Base-by-base conservation (phyloP, 2,329 filamentous ascomycete genomes). In the Colletotrichum kahawae region DNA sequence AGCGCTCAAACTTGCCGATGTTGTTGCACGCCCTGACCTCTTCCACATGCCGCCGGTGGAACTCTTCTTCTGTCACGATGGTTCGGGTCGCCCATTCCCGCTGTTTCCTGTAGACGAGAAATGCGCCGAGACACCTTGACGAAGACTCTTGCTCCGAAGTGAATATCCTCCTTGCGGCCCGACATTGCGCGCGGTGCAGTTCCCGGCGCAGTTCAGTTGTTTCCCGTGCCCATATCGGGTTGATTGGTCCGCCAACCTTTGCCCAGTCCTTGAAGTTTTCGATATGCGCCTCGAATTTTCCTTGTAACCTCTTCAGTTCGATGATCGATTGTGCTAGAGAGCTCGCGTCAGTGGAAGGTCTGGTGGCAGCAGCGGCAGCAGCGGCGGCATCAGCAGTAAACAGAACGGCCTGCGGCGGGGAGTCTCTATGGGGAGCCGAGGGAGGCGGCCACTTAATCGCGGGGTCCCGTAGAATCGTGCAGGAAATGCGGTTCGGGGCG, bases 181-280 rank as follows among this genome's bases (percentile, higher is more conserved):
- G 88, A 80, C 90, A 91, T 81, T 92, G 90, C 10, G 90, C 87
- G 59, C 89, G 87, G 82, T 92, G 90, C 38, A 92, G 85, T 66
- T 90, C 86, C 56, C 83, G 83, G 67, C 88, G 85, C 31, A 92
- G 84, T 31, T 80, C 77, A 48, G 84, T 82, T 34, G 90, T 91
- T 71, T 91, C 89, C 78, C 84, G 85, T 29, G 88, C 85, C 90
- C 90, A 91, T n/a, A 85, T 81, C 5, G 89, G 86, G 77, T 91
- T 87, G 80, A 91, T 88, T 14, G 89, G 88, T 4, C 90, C 90
- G 76, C 90, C 90, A 33, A 84, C 84, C 56, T 87, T 87, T 34
- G 86, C 84, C 90, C 90, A 92, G 78, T 90, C 88, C 73, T 86
- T 87, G 77, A 92, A 87, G 77, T 84, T 85, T 71, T 88, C 85